Evolutionary conservation across 257 asterid genomes (phyloP).

Genomic region (Verbascum thapsus): DNA sequence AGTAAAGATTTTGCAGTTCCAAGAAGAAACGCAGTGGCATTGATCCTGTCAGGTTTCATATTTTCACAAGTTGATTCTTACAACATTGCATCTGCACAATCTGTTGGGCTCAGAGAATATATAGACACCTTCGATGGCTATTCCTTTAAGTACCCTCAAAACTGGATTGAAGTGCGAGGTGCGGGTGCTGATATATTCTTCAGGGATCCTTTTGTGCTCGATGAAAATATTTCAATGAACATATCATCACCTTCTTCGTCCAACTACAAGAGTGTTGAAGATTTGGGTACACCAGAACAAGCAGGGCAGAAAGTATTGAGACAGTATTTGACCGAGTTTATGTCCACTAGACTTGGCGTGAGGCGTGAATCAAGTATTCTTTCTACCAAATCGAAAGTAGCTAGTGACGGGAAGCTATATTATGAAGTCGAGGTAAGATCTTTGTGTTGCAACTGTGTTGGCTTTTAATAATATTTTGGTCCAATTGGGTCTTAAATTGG

Average conservation of each 20-base stretch:
- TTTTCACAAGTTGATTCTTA: constrained; percentile 36
- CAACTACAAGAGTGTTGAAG: constrained; percentile 70
- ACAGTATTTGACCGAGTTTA: constrained; percentile 91
- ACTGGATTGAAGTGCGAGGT: constrained; percentile 96
- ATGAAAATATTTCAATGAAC: constrained; percentile 80
- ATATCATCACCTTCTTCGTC: constrained; percentile 96
- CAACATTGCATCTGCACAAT: constrained; percentile 50
- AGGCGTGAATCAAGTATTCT: constrained; percentile 76
- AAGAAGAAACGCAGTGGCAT: constrained; percentile 71
- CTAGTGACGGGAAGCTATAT: constrained; percentile 82
- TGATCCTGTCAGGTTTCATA: constrained; percentile 63
- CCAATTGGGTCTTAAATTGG: no score
- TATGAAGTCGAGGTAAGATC: constrained; percentile 77
- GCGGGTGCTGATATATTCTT: constrained; percentile 97
- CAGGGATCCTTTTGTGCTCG: constrained; percentile 93
- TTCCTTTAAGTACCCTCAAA: constrained; percentile 75
- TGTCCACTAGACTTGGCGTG: constrained; percentile 98
- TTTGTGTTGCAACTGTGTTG: background rate
- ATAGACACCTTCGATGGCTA: constrained; percentile 87
- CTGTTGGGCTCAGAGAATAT: constrained; percentile 69
- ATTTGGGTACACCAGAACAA: constrained; percentile 86
- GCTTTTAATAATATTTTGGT: no score
- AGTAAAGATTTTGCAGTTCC: constrained; percentile 91
- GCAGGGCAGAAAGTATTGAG: constrained; percentile 74
- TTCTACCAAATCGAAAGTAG: constrained; percentile 77